These are phyloP conservation scores for Akanthomyces muscarius DNA, from an alignment of 2,329 filamentous ascomycete species.

Conservation along the genomic window DNA sequence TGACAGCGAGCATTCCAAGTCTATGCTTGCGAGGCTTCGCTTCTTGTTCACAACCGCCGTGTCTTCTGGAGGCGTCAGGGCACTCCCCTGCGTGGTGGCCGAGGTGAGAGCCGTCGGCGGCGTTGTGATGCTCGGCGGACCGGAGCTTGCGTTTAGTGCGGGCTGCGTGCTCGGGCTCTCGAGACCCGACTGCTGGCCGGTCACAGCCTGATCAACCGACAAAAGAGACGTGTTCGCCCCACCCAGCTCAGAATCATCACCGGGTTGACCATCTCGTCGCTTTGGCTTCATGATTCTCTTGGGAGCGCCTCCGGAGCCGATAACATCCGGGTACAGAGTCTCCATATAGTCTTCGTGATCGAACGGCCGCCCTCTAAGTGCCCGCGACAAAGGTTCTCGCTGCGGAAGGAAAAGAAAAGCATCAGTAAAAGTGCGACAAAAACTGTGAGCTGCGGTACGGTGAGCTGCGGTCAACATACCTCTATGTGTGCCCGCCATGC, in stretches of 20 bases:
- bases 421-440: conserved; percentile 20
- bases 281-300: conserved; percentile 56
- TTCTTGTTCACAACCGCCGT: conserved; percentile 42
- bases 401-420: conserved; percentile 24
- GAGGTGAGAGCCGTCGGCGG: background rate
- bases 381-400: conserved; percentile 56
- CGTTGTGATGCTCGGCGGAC: background rate
- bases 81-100: conserved; percentile 29
- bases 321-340: conserved; percentile 56
- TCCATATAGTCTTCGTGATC: conserved; percentile 60
- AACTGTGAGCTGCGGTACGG: background rate
- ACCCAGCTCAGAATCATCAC: conserved; percentile 45
- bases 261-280: conserved; percentile 43
- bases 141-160: background rate
- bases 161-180: conserved; percentile 7
- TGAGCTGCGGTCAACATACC: conserved; percentile 31
- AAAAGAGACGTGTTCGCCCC: conserved; percentile 46
- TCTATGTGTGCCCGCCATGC: conserved; percentile 55
- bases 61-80: conserved; percentile 55
- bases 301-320: conserved; percentile 56
- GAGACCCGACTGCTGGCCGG: background rate
- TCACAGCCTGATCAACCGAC: conserved; percentile 25
- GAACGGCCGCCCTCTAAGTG: conserved; percentile 53
- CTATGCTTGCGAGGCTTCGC: conserved; percentile 30
- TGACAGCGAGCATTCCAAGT: conserved; percentile 11